These are phyloP conservation scores for Acorus calamus DNA, from an alignment of 106 monocot species.

Conservation along the genomic window DNA sequence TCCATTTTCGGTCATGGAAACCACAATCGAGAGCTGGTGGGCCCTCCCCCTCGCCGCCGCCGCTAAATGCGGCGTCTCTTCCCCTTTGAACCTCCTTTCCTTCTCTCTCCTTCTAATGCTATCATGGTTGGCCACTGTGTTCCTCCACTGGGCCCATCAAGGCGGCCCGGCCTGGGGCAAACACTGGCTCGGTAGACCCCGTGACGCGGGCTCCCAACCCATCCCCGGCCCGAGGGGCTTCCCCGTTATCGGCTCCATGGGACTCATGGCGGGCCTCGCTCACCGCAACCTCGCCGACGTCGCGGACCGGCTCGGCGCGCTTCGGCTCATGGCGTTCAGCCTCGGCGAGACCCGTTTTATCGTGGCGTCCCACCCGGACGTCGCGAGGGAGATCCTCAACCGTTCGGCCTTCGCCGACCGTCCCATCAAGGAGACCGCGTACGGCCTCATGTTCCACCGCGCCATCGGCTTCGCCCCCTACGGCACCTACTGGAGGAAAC, in stretches of 20 bases:
- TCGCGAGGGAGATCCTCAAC: slow-evolving; percentile 51
- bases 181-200: neutral
- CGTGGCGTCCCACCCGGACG: slow-evolving; percentile 32
- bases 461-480: slow-evolving; percentile 75
- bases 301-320: slow-evolving; percentile 12
- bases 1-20: too few species aligned
- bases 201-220: neutral
- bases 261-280: slow-evolving; percentile 46
- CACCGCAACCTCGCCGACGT: slow-evolving; percentile 37
- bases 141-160: slow-evolving; percentile 32
- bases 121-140: slow-evolving; percentile 4
- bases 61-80: slow-evolving; percentile 11
- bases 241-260: slow-evolving; percentile 55
- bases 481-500: slow-evolving; percentile 53
- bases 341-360: slow-evolving; percentile 34
- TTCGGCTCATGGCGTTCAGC: slow-evolving; percentile 52
- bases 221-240: slow-evolving; percentile 47
- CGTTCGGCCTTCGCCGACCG: slow-evolving; percentile 53
- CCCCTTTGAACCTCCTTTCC: slow-evolving; percentile 3
- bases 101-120: neutral
- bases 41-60: slow-evolving; percentile 11
- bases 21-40: slow-evolving; percentile 6
- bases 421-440: slow-evolving; percentile 55
- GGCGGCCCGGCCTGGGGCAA: slow-evolving; percentile 55
- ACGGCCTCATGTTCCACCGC: slow-evolving; percentile 57